A percentile compares a stretch with the other conserved stretches of the same genome.
These are phyloP conservation scores for Fusarium luffae DNA, from an alignment of 2,329 filamentous ascomycete species.

Conservation along the genomic window DNA sequence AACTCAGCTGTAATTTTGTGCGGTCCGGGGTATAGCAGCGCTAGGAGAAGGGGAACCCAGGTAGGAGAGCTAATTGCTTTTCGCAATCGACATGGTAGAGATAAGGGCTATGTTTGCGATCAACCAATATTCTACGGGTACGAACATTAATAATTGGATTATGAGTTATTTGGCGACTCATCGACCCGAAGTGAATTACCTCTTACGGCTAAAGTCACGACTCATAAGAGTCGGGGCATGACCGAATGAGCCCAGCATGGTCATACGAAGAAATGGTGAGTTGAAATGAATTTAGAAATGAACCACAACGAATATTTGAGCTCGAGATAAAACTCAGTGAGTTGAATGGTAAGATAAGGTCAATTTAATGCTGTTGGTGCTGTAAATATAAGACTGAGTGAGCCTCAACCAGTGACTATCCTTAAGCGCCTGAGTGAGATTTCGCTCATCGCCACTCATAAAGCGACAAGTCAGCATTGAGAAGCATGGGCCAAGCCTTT, in stretches of 20 bases:
- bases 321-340: too few species aligned
- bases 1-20: too few species aligned
- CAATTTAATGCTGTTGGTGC: not conserved
- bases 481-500: not conserved
- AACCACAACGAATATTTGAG: too few species aligned
- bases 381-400: not conserved
- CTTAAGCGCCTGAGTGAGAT: not conserved
- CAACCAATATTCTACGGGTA: too few species aligned
- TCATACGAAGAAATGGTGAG: too few species aligned
- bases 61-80: too few species aligned
- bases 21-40: too few species aligned
- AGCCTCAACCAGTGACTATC: not conserved
- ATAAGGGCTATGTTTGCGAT: too few species aligned
- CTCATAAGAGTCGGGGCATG: not conserved
- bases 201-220: not conserved
- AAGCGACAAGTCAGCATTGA: constrained; percentile 2
- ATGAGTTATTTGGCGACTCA: not conserved
- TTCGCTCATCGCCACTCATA: constrained; percentile 1
- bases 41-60: too few species aligned
- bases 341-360: fast-evolving
- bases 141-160: too few species aligned
- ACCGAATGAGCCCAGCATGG: not conserved
- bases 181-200: not conserved
- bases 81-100: too few species aligned
- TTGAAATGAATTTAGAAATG: too few species aligned